Evolutionary conservation across 176 grass and related monocot genomes (phyloP).

Genomic region (Sorghum bicolor): DNA sequence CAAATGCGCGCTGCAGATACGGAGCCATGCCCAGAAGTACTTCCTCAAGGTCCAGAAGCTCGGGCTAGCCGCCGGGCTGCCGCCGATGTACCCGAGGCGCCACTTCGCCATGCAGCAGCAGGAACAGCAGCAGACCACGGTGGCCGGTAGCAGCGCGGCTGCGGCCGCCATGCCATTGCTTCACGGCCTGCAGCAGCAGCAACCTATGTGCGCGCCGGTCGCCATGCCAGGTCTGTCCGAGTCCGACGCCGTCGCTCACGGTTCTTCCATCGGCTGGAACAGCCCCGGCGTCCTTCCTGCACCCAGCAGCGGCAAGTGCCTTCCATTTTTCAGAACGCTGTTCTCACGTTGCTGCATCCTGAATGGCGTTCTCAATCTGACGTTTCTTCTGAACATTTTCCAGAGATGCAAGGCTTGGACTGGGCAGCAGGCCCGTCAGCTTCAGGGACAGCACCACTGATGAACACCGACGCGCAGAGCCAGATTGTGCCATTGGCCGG

Average conservation of each 20-base stretch:
- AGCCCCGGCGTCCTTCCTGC: conserved; percentile 8
- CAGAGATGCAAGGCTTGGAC: conserved; percentile 38
- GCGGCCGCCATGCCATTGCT: not conserved
- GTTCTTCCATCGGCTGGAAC: conserved; percentile 27
- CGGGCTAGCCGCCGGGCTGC: conserved; percentile 63
- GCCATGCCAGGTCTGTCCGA: not conserved
- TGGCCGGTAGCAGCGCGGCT: not conserved
- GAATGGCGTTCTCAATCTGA: not conserved
- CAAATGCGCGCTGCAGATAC: conserved; percentile 46
- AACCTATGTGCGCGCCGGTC: no score
- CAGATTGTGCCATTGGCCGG: conserved; percentile 15
- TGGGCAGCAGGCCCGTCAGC: conserved; percentile 42
- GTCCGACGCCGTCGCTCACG: not conserved
- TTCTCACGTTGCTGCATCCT: not conserved
- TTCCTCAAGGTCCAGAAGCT: conserved; percentile 90
- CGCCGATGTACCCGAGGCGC: conserved; percentile 56
- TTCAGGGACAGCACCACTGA: conserved; percentile 23
- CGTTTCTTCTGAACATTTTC: not conserved
- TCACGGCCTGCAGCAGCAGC: no score
- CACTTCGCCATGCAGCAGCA: conserved; percentile 21
- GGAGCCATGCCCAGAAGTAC: conserved; percentile 95
- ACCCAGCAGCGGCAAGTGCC: conserved; percentile 16
- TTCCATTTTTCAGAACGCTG: not conserved
- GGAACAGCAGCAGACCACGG: not conserved
- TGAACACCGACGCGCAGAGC: not conserved